Percentiles rank a stretch among this genome's conserved stretches.
phyloP scores from a whole-genome alignment of 345 rosid species.

The Salix caprea region DNA sequence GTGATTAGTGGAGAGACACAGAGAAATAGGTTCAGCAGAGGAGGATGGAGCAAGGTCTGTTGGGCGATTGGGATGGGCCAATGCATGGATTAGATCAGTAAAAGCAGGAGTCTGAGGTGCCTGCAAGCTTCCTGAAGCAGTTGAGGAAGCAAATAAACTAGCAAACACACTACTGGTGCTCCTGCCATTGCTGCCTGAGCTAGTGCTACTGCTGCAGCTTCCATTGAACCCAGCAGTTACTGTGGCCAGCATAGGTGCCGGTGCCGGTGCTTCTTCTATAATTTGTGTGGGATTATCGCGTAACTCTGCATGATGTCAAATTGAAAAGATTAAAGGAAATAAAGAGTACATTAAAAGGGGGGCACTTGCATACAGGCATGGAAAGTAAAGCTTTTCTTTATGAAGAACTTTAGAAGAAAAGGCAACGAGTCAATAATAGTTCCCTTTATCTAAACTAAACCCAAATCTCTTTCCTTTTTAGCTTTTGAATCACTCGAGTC shows the following conservation, averaged over 20 bases:
- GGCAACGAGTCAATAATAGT: conserved; percentile 26
- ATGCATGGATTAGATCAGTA: conserved; percentile 44
- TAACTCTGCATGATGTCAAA: conserved; percentile 37
- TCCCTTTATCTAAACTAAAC: conserved; percentile 28
- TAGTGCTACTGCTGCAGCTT: conserved; percentile 45
- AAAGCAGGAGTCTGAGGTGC: conserved; percentile 46
- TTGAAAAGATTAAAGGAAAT: conserved; percentile 1
- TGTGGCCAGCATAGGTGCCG: neutral
- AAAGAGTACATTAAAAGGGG: neutral
- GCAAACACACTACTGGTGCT: conserved; percentile 51
- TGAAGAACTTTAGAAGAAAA: conserved; percentile 23
- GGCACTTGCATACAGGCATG: conserved; percentile 9
- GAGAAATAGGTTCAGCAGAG: conserved; percentile 57
- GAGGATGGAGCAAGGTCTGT: conserved; percentile 46
- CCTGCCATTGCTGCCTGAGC: conserved; percentile 49
- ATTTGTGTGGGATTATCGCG: conserved; percentile 37
- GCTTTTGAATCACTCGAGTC: conserved; percentile 26
- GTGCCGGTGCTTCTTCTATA: conserved; percentile 37
- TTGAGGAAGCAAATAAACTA: conserved; percentile 72
- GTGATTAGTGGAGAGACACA: conserved; percentile 71
- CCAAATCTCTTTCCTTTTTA: conserved; percentile 17
- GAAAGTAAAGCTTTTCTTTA: conserved; percentile 27
- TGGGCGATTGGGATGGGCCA: conserved; percentile 31
- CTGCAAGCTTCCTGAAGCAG: conserved; percentile 51
- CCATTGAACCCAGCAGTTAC: conserved; percentile 39